Percentiles rank a stretch among this genome's conserved stretches.
Conservation (phyloP, 2,329 filamentous ascomycete genomes). For the Fusarium penzigii region DNA sequence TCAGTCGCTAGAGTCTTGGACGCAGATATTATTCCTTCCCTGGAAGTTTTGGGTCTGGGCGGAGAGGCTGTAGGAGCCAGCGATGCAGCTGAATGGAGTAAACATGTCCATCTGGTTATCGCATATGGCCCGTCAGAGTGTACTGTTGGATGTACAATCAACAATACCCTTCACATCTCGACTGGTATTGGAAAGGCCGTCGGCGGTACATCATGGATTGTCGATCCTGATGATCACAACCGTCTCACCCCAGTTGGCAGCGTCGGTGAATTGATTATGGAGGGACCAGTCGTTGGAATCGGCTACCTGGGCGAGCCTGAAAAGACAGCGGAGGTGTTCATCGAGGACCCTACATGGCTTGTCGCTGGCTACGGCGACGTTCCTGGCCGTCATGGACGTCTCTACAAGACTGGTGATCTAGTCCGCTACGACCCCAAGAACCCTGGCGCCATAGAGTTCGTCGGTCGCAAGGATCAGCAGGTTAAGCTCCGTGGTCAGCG, state of each 20-base stretch:
- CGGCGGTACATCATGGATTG: conserved; percentile 49
- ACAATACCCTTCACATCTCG: conserved; percentile 38
- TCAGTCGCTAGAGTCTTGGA: conserved; percentile 48
- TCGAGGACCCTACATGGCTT: conserved; percentile 55
- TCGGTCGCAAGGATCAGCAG: conserved; percentile 65
- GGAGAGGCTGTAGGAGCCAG: conserved; percentile 54
- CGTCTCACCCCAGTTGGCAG: conserved; percentile 48
- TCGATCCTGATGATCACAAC: conserved; percentile 48
- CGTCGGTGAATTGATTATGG: conserved; percentile 53
- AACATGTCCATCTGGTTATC: conserved; percentile 49
- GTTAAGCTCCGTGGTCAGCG: conserved; percentile 66
- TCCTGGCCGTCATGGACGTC: conserved; percentile 40
- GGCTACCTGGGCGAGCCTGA: conserved; percentile 60
- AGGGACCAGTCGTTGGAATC: conserved; percentile 58
- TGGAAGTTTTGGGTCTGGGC: conserved; percentile 48
- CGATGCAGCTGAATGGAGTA: conserved; percentile 49
- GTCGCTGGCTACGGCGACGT: conserved; percentile 36
- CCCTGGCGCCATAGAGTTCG: conserved; percentile 50
- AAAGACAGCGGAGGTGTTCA: conserved; percentile 59
- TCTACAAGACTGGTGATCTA: conserved; percentile 63
- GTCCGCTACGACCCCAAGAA: conserved; percentile 54
- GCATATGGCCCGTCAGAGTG: conserved; percentile 56
- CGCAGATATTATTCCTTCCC: conserved; percentile 42
- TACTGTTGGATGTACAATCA: conserved; percentile 51
- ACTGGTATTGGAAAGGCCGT: conserved; percentile 46